A percentile compares a stretch with the other conserved stretches of the same genome.
phyloP scores from a whole-genome alignment of 2,329 filamentous ascomycete species.

The Daldinia sp. region DNA sequence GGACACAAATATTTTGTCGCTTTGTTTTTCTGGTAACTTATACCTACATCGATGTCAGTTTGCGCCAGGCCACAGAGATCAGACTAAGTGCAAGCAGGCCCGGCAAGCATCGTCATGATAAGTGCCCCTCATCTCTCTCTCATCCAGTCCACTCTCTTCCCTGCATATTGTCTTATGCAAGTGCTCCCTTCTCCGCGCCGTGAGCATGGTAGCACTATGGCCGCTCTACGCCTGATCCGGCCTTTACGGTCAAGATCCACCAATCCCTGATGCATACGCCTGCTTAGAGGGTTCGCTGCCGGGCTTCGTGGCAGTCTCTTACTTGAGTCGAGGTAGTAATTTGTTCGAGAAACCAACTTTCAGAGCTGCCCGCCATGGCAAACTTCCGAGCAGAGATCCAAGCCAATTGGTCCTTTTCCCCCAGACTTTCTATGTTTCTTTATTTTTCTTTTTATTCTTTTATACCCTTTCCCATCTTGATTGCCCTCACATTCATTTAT shows the following conservation, averaged over 20 bases:
- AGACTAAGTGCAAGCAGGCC: slow-evolving; percentile 21
- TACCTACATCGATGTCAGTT: not conserved
- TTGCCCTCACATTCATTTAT: slow-evolving; percentile 28
- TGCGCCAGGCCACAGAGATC: slow-evolving; percentile 38
- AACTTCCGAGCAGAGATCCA: slow-evolving; percentile 38
- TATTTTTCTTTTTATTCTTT: slow-evolving; percentile 4
- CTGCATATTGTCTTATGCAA: slow-evolving; percentile 51
- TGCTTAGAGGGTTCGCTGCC: slow-evolving; percentile 43
- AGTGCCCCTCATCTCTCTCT: slow-evolving; percentile 25
- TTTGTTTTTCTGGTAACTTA: not conserved
- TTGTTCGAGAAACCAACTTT: slow-evolving; percentile 37
- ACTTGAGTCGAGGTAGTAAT: slow-evolving; percentile 43
- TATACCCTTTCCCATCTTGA: slow-evolving; percentile 17
- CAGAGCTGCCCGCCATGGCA: slow-evolving; percentile 42
- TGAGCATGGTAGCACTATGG: slow-evolving; percentile 39
- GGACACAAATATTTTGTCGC: slow-evolving; percentile 15
- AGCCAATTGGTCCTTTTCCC: slow-evolving; percentile 34
- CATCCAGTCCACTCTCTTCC: slow-evolving; percentile 43
- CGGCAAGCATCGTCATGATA: slow-evolving; percentile 37
- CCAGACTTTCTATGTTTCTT: slow-evolving; percentile 10
- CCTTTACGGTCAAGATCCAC: slow-evolving; percentile 43
- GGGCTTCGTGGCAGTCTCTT: slow-evolving; percentile 53
- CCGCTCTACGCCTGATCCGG: slow-evolving; percentile 48
- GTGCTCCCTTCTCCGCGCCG: slow-evolving; percentile 47
- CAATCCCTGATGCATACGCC: slow-evolving; percentile 49